Evolutionary conservation across 257 asterid genomes (phyloP), one percentile per base, ranked within the genome.

Genomic region (Nicotiana paniculata): DNA sequence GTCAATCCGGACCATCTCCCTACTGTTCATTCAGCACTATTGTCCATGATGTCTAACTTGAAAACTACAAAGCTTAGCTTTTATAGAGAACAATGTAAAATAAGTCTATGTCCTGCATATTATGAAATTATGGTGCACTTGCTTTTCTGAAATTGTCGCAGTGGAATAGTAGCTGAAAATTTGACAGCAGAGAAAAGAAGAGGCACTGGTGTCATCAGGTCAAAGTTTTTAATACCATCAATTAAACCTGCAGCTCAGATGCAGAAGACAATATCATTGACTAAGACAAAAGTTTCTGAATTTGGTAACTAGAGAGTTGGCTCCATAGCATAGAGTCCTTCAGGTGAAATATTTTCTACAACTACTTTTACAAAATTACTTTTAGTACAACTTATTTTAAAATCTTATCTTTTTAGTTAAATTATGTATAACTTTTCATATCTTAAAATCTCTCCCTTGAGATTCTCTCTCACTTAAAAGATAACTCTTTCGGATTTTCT

Each of bases 141-240:
- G 82, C 17, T 69, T 64, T 81, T 82, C 66, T 70, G 68, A 82
- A 48, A 39, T 33, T 85, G 58, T 32, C 85, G 88, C 91, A 91
- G 93, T 86, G 85, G 86, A 84, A 81, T 85, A 43, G 61, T 86
- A 81, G 81, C 82, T 89, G 86, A 75, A 83, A 85, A 43, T 35
- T 58, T 82, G 81, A 83, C 51, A 24, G 79, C 81, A 80, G 87
- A 83, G 81, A 86, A 84, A 82, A 91, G 86, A 81, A 83, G 82
- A 79, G 91, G 87, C 80, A 51, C 90, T 77, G 86, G 46, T 80
- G 77, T 65, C 77, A 74, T 86, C 74, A 59, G 87, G 87, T 90
- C 91, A 77, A 90, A 81, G 77, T 85, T 87, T 80, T 86, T 85
- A 77, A 85, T 82, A 85, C 90, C 43, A 86, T 78, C 89, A 81